Evolutionary conservation across 352 stramenopile genomes (phyloP).

Genomic region (Globisporangium parvum): DNA sequence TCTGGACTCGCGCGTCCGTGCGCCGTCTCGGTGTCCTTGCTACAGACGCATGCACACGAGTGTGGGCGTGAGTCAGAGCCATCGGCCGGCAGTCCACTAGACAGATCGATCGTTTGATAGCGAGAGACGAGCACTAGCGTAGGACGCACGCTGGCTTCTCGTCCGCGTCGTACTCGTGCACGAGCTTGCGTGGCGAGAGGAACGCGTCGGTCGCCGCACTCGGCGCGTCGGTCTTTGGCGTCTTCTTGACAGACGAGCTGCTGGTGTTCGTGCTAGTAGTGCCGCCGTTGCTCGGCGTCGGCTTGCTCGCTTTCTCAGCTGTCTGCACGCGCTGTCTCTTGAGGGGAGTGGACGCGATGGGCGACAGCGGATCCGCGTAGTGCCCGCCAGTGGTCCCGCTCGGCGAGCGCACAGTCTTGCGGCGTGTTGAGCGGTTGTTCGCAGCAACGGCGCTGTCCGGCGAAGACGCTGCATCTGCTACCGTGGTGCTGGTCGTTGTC

Average conservation of each 20-base stretch:
- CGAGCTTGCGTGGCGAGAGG: conserved; percentile 59
- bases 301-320: conserved; percentile 22
- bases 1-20: neutral
- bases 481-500: neutral
- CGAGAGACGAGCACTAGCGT: too few relatives aligned
- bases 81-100: neutral
- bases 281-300: conserved; percentile 26
- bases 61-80: too few relatives aligned
- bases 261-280: too few relatives aligned
- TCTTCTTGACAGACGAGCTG: conserved; percentile 14
- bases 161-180: conserved; percentile 41
- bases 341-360: conserved; percentile 80
- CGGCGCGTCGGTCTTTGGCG: conserved; percentile 10
- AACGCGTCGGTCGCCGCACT: conserved; percentile 24
- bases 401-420: conserved; percentile 8
- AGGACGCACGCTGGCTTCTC: neutral
- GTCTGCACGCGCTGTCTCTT: conserved; percentile 53
- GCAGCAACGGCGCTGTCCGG: conserved; percentile 6
- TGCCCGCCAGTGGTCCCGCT: conserved; percentile 25
- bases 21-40: neutral
- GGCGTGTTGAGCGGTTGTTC: conserved; percentile 1
- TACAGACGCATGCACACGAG: neutral
- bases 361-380: conserved; percentile 75
- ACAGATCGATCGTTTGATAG: neutral
- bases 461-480: conserved; percentile 2